phyloP scores from a whole-genome alignment of 2,329 filamentous ascomycete genomes.

The Cordyceps militaris region DNA sequence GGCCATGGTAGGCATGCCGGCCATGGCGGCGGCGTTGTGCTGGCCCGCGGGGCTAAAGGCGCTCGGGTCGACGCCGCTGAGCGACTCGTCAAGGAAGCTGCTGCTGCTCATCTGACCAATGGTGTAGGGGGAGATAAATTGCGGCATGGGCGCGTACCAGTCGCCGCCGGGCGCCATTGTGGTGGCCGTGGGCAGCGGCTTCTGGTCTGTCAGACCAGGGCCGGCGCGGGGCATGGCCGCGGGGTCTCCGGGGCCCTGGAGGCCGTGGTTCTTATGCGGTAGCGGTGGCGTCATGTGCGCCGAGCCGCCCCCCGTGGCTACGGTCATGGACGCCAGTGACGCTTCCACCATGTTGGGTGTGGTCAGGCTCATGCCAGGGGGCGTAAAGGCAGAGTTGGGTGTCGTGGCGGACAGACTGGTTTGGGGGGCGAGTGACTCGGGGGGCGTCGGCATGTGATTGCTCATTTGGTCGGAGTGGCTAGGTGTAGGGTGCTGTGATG shows the following conservation, averaged over 20 bases:
- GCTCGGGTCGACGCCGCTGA: slow-evolving; percentile 23
- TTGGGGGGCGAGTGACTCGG: slow-evolving; percentile 32
- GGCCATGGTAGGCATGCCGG: slow-evolving; percentile 25
- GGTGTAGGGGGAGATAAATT: slow-evolving; percentile 46
- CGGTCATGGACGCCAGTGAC: background rate
- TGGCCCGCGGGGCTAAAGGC: slow-evolving; percentile 23
- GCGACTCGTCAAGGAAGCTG: slow-evolving; percentile 33
- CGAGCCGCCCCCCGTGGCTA: background rate
- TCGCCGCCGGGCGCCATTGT: slow-evolving; percentile 36
- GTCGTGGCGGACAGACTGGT: slow-evolving; percentile 24
- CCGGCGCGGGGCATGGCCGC: slow-evolving; percentile 33
- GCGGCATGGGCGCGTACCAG: slow-evolving; percentile 48
- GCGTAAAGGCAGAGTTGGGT: slow-evolving; percentile 26
- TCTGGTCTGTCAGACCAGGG: slow-evolving; percentile 30
- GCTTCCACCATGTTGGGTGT: slow-evolving; percentile 24
- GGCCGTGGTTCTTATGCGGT: slow-evolving; percentile 19
- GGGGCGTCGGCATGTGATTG: slow-evolving; percentile 36
- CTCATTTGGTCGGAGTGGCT: slow-evolving; percentile 22
- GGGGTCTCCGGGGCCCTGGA: slow-evolving; percentile 22
- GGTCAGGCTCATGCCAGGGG: slow-evolving; percentile 29
- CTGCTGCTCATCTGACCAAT: slow-evolving; percentile 36
- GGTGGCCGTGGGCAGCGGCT: slow-evolving; percentile 37
- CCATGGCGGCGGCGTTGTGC: slow-evolving; percentile 2
- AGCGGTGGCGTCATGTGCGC: slow-evolving; percentile 26
- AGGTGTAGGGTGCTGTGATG: slow-evolving; percentile 21